A percentile compares a stretch with the other conserved stretches of the same genome.
Conservation (phyloP, 78 protist genomes). For the Dictyostelium citrinum region DNA sequence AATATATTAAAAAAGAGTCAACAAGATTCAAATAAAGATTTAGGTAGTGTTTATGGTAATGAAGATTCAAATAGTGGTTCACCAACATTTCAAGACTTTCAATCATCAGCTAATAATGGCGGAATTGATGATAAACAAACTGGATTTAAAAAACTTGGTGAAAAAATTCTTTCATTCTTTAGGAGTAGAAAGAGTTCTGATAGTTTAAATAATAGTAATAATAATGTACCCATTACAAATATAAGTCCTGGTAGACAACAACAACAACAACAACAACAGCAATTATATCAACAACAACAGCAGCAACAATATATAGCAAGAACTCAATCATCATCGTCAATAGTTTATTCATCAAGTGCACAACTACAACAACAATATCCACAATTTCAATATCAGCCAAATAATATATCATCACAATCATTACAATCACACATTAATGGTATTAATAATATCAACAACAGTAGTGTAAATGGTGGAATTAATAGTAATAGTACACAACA, state of each 20-base stretch:
- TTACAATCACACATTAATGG: background rate
- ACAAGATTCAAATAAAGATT: background rate
- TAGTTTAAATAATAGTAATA: background rate
- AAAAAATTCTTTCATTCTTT: constrained; percentile 19
- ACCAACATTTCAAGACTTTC: background rate
- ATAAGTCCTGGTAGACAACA: background rate
- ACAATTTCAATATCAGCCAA: background rate
- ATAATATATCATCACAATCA: background rate
- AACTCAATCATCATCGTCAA: background rate
- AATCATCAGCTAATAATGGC: background rate
- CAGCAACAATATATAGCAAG: background rate
- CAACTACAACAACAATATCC: background rate
- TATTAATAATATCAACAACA: background rate
- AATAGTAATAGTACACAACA: background rate
- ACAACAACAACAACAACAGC: background rate
- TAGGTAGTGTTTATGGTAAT: background rate
- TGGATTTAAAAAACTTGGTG: background rate
- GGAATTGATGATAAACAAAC: background rate
- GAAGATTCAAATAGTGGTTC: constrained; percentile 4
- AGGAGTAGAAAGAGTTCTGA: background rate
- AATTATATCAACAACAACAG: background rate
- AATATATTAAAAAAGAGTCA: background rate
- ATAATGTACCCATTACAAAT: background rate
- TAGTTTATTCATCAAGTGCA: constrained; percentile 3
- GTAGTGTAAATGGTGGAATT: background rate